These are phyloP conservation scores for Globisporangium middletonii DNA, from an alignment of 352 stramenopile species.

Conservation along the genomic window DNA sequence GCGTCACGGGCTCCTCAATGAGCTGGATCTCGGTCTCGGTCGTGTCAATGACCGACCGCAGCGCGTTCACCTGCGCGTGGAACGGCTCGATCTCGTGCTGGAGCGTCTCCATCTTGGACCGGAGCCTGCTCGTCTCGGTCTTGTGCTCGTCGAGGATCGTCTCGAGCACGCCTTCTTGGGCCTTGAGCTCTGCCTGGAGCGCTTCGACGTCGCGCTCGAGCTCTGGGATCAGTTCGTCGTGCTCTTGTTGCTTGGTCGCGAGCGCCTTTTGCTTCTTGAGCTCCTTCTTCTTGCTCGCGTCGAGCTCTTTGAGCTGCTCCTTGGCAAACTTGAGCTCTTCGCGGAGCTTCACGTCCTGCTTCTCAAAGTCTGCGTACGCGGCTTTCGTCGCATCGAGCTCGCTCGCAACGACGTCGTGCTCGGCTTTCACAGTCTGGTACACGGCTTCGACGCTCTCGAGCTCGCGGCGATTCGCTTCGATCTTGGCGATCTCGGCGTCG, in stretches of 20 bases:
- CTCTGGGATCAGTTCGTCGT: conserved; percentile 83
- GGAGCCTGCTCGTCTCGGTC: conserved; percentile 63
- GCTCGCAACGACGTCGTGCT: conserved; percentile 80
- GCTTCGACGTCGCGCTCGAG: conserved; percentile 83
- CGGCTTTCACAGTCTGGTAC: conserved; percentile 69
- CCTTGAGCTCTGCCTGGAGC: conserved; percentile 60
- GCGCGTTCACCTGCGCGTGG: conserved; percentile 59
- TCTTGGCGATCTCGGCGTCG: conserved; percentile 59
- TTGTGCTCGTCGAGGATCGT: conserved; percentile 71
- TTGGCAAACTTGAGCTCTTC: conserved; percentile 98
- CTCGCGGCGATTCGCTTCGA: conserved; percentile 73
- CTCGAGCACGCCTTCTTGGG: conserved; percentile 89
- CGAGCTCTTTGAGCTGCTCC: conserved; percentile 88
- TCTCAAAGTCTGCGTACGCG: conserved; percentile 94
- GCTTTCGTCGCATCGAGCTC: conserved; percentile 90
- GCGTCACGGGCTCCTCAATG: conserved; percentile 59
- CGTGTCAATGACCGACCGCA: conserved; percentile 76
- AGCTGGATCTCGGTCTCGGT: conserved; percentile 78
- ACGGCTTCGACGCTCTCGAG: conserved; percentile 79
- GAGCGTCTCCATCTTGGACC: conserved; percentile 63
- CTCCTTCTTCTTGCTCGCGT: conserved; percentile 87
- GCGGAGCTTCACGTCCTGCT: conserved; percentile 96
- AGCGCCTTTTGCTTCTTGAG: conserved; percentile 89
- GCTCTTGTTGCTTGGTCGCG: conserved; percentile 73
- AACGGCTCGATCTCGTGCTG: conserved; percentile 79